Evolutionary conservation across 2,329 filamentous ascomycete genomes (phyloP), one percentile per base, ranked within the genome.

Genomic region (Colletotrichum sp.): DNA sequence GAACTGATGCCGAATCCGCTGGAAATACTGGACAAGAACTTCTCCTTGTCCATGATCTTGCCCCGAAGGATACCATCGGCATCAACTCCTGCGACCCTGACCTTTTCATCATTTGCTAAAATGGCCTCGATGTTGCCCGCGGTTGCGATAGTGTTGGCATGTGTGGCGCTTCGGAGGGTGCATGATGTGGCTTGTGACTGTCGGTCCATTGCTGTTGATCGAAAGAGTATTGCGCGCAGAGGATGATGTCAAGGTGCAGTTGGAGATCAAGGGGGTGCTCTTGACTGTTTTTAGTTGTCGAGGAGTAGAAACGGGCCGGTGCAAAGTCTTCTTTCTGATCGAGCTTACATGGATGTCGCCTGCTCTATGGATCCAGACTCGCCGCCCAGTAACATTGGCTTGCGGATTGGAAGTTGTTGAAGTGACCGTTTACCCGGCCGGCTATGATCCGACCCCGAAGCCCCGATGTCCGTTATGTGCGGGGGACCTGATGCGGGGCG

Each of bases 31-130:
- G 93, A 93, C 32, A 96, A 86, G 83, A 96, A 96, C 86, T 97
- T 96, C 83, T 93, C 93, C 88, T 96, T 96, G 78, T 93, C 93
- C 84, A 96, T 92, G 72, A 96, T 88, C 85, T 96, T 96, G 67
- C 94, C 94, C 44, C 94, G 93, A 67, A 96, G 86, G 68, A 94
- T 90, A 72, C 94, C 94, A 81, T 96, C 94, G 65, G 94, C 92
- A 82, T 96, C 94, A 68, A 95, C 85, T 27, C 94, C 94, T 6
- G 94, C 94, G 39, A 96, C 88, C 55, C 79, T 80, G 74, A 80
- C 77, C 28, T 79, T 78, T 8, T 68, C 76, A 36, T 80, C 79
- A 12, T 78, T 70, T 39, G 52, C 52, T 27, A 57, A 11, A 8
- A 57, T 16, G 0, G 22, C 25, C 52, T 57, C 22, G 1, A 57